Percentiles rank a stretch among this genome's conserved stretches.
Conservation (phyloP, 768 basidiomycete genomes). For the Strobilomyces dryophilus region DNA sequence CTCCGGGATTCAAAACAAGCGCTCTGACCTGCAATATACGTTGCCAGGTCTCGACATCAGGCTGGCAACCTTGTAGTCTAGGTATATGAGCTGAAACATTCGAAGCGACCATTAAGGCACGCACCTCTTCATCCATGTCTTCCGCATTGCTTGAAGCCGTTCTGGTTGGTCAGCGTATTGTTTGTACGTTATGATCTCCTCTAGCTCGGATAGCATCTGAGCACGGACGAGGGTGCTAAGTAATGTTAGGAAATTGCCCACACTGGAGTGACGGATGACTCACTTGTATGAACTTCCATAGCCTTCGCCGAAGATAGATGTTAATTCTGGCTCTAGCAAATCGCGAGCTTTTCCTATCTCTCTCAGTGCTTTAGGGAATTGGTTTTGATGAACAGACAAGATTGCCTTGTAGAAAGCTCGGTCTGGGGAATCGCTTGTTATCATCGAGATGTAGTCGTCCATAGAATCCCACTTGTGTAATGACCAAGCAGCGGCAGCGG, state of each 20-base stretch:
- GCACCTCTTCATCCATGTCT: conserved; percentile 97
- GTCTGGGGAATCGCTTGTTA: conserved; percentile 92
- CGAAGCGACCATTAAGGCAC: conserved; percentile 2
- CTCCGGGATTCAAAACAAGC: conserved; percentile 86
- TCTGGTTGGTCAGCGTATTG: conserved; percentile 92
- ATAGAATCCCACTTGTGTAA: conserved; percentile 96
- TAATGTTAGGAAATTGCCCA: conserved; percentile 11
- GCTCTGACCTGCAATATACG: conserved; percentile 94
- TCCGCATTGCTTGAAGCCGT: conserved; percentile 83
- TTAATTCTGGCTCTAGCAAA: conserved; percentile 85
- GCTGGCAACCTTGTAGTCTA: conserved; percentile 92
- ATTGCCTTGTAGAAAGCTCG: conserved; percentile 96
- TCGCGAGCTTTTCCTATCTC: conserved; percentile 95
- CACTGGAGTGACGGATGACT: conserved; percentile 22
- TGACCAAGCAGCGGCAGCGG: conserved; percentile 96
- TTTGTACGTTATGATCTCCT: conserved; percentile 96
- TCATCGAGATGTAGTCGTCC: conserved; percentile 93
- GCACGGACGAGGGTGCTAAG: conserved; percentile 90
- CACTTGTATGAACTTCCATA: conserved; percentile 98
- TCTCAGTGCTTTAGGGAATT: conserved; percentile 83
- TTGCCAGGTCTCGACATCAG: conserved; percentile 99
- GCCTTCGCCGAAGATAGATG: conserved; percentile 88
- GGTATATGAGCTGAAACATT: neutral
- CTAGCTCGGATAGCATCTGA: conserved; percentile 96
- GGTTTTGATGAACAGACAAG: conserved; percentile 92